Evolutionary conservation across 2,329 filamentous ascomycete genomes (phyloP), one percentile per base, ranked within the genome.

Genomic region (Aspergillus fischeri): DNA sequence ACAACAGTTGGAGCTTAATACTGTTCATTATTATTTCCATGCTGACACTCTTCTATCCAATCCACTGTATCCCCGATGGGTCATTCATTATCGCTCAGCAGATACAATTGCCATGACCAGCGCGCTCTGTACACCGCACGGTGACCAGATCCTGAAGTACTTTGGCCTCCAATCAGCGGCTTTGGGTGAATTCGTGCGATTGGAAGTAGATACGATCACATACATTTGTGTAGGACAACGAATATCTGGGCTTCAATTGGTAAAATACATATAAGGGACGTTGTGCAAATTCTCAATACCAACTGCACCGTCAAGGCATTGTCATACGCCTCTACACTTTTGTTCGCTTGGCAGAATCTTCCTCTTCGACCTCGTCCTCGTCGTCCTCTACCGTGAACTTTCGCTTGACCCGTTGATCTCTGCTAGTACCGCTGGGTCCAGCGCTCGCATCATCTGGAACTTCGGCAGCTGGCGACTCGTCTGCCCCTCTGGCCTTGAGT

Each of bases 321-420:
- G 14, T 27, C 21, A 14, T 17, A 41, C 14, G 25, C 17, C 3
- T 49, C 51, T 67, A 73, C 29, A 65, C 63, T 64, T 72, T 75
- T 24, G 69, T 61, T 21, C 71, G 69, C 61, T 75, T 75, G 28
- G 66, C 49, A 14, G 60, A 56, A 6, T 55, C 56, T 20, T 60
- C 60, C 17, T 52, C 57, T 17, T 67, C 60, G 3, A 64, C 63
- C 25, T 65, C 63, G 14, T 67, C 68, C 1, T 67, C 67, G 9
- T 71, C 69, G 45, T 72, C 70, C 41, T 68, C 65, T 21, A 71
- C 58, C 0, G 63, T 68, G 52, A 70, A 69, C 57, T 72, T 73
- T 49, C 71, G 62, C 62, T 73, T 73, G 24, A 55, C 51, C 8
- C 68, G 64, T 55, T 65, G 57, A 17, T 61, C 58, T 45, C 60